Conservation (phyloP, 495 filamentous ascomycete genomes). For the Talaromyces ruber region DNA sequence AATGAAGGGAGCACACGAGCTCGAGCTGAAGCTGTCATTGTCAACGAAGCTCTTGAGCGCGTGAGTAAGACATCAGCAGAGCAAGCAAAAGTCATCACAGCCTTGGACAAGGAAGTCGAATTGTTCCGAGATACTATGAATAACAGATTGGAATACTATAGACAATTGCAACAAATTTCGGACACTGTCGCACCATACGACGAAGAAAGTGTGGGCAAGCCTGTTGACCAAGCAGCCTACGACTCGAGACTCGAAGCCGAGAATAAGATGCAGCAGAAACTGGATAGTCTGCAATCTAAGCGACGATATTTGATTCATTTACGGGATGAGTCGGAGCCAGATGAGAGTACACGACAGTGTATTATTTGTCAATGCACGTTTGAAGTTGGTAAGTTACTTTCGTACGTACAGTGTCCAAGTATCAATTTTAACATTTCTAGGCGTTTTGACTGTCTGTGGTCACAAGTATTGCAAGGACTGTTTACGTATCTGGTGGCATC, state of each 20-base stretch:
- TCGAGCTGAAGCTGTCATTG: slow-evolving; percentile 52
- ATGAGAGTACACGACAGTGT: slow-evolving; percentile 54
- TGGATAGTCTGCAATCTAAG: slow-evolving; percentile 58
- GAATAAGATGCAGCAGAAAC: slow-evolving; percentile 35
- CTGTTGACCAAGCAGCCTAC: slow-evolving; percentile 31
- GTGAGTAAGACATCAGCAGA: slow-evolving; percentile 52
- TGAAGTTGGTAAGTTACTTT: slow-evolving; percentile 49
- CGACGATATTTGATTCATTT: slow-evolving; percentile 62
- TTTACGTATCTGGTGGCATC: slow-evolving; percentile 63
- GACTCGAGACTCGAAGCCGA: slow-evolving; percentile 34
- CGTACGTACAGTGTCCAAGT: not conserved
- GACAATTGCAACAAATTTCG: slow-evolving; percentile 79
- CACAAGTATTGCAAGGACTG: slow-evolving; percentile 88
- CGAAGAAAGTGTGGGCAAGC: slow-evolving; percentile 39
- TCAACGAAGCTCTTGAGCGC: slow-evolving; percentile 43
- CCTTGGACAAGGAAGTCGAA: slow-evolving; percentile 65
- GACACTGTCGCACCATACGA: slow-evolving; percentile 73
- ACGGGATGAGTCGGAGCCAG: slow-evolving; percentile 45
- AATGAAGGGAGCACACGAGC: slow-evolving; percentile 56
- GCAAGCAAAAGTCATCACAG: slow-evolving; percentile 54
- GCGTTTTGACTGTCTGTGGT: slow-evolving; percentile 78
- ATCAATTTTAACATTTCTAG: slow-evolving; percentile 15
- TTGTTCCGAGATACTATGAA: slow-evolving; percentile 73
- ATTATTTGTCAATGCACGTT: slow-evolving; percentile 72
- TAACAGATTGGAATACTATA: slow-evolving; percentile 75